Base-by-base conservation (phyloP, 495 filamentous ascomycete genomes). In the Daldinia vernicosa region DNA sequence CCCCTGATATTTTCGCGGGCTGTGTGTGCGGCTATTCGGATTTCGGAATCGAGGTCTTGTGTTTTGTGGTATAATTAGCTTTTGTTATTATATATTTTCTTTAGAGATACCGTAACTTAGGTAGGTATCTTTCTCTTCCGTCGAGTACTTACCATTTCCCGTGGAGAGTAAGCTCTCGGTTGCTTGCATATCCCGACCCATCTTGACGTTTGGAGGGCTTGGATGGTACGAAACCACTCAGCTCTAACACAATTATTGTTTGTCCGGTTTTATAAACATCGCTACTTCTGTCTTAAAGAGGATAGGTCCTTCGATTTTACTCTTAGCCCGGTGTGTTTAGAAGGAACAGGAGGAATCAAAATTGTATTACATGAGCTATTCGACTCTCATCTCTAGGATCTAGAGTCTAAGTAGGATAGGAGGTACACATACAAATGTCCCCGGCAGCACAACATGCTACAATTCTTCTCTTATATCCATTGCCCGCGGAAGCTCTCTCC, bases 111-210 rank as follows among this genome's bases (percentile, higher is more conserved):
- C 6, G 5, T 5, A 28, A 28, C 1, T 32, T 8, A n/a, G n/a
- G n/a, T n/a, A n/a, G n/a, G n/a, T 32, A 7, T 32, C 8, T 32
- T 1, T 33, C 32, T 33, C 32, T 33, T 2, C 2, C 3, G 7
- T 5, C 7, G 8, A 33, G 6, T 12, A 39, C 66, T 70, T 30
- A 74, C 71, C 71, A 51, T 60, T 70, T 56, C 59, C 67, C 7
- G 67, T 67, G 19, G 51, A 51, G 7, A 56, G 26, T 6, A 67
- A 57, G 9, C 45, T 26, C 24, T 54, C 47, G 33, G 43, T 60
- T 58, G 27, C 26, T 35, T 47, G 47, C 55, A 45, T 47, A 22
- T 67, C 58, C 54, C 63, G 53, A 7, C 63, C 67, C 71, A 74
- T 74, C 11, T 56, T 47, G 19, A 47, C 60, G 50, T 57, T 26